Evolutionary conservation across 1,284 basidiomycete genomes (phyloP), one percentile per base, ranked within the genome.

Genomic region (Pyrrhoderma noxium): DNA sequence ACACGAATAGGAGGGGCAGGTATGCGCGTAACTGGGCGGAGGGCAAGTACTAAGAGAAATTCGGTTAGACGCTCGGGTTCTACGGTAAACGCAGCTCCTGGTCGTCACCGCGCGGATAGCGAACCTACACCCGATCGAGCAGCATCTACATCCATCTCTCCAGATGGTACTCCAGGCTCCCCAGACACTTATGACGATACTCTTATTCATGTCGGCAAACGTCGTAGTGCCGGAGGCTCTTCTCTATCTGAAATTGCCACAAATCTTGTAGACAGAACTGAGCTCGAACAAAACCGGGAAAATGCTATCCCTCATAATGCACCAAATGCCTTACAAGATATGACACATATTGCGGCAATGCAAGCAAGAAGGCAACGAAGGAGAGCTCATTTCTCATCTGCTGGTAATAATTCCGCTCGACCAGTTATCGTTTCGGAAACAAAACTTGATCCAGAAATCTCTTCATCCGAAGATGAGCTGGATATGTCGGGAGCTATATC

Each of bases 311-410:
- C 38, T 4, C 5, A 11, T 31, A 41, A 54, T 55, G 78, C 75
- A 49, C 87, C 53, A 36, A 38, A 40, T 18, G 51, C 47, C 8
- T 27, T 51, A 22, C 50, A 46, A 36, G 46, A 42, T 21, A 51
- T 51, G 46, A 45, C 49, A 31, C 47, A 43, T 21, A 55, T 49
- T 7, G 51, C 43, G 13, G 49, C 25, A 47, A 87, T 89, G 84
- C 87, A 89, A 58, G 77, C 74, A 5, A 71, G 85, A 13, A 67
- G 88, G 25, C 73, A 74, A 52, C 64, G 74, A 34, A 73, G 87
- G 60, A 62, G 55, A 14, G 75, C 79, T 3, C 74, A 79, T 13
- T 70, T 73, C 42, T 72, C 73, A 3, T 72, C 73, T 8, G 61
- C 65, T 1, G 60, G 60, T n/a, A 45, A 42, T 25, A 54, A 52